phyloP scores from a whole-genome alignment of 2,329 filamentous ascomycete species.

The Fusarium odoratissimum region DNA sequence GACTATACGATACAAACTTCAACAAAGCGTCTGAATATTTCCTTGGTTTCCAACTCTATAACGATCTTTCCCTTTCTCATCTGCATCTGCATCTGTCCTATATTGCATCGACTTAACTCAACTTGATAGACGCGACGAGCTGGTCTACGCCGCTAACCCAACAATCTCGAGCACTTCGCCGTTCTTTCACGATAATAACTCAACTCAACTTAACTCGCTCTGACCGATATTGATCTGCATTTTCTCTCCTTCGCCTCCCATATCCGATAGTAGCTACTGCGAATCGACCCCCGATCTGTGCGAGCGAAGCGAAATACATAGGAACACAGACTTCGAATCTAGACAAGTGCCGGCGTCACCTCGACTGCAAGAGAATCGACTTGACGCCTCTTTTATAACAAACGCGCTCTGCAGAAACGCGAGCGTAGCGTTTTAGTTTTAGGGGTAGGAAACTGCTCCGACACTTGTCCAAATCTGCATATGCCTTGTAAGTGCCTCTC shows the following conservation, averaged over 20 bases:
- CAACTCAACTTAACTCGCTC: background rate
- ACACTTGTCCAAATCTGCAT: constrained; percentile 47
- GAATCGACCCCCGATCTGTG: constrained; percentile 22
- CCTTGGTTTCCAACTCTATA: constrained; percentile 29
- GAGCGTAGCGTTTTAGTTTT: constrained; percentile 32
- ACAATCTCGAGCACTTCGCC: constrained; percentile 33
- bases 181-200: constrained; percentile 31
- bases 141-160: constrained; percentile 44
- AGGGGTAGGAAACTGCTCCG: constrained; percentile 50
- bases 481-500: constrained; percentile 51
- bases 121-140: constrained; percentile 43
- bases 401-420: constrained; percentile 47
- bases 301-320: constrained; percentile 31
- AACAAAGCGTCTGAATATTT: constrained; percentile 40
- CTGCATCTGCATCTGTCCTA: constrained; percentile 17
- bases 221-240: constrained; percentile 8
- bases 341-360: constrained; percentile 37
- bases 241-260: background rate
- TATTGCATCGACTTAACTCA: constrained; percentile 14
- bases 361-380: constrained; percentile 21
- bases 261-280: constrained; percentile 18
- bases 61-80: constrained; percentile 35
- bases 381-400: constrained; percentile 28
- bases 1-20: constrained; percentile 44
- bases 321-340: constrained; percentile 32